Evolutionary conservation across 495 filamentous ascomycete genomes (phyloP), one percentile per base, ranked within the genome.

Genomic region (Beverwykella pulmonaria): DNA sequence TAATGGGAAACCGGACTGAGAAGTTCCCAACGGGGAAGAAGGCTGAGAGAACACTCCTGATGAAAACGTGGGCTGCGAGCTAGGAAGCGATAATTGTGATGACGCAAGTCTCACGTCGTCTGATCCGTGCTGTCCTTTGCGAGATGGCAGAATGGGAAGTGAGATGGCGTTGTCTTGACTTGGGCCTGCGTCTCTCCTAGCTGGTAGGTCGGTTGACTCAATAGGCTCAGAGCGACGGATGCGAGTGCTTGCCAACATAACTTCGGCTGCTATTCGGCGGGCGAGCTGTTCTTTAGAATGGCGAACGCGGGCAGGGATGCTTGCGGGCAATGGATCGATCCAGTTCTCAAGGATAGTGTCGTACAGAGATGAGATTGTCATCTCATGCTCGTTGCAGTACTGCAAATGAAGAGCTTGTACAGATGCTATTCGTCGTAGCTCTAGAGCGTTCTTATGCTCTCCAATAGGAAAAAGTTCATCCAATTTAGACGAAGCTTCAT

Each of bases 181-280:
- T 25, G 39, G 20, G 8, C 34, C 15, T 17, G 32, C 2, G 20
- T 53, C 48, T 23, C 23, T 12, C 8, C 6, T 12, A 26, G 67
- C 59, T 4, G 29, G 23, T n/a, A 20, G 27, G 2, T 27, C 17
- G 17, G 36, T 14, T 1, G 61, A 27, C 9, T 54, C 15, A 3
- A 30, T 32, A 4, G n/a, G 25, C 1, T 49, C 39, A 32, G 25
- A 1, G 22, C 17, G 48, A 6, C 64, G 52, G 26, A 66, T 27
- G 19, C 61, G 68, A 32, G 25, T 19, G 30, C 59, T 65, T 17
- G 72, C 66, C 22, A 75, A 53, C 8, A 65, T 50, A n/a, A 67
- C 23, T 26, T 75, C 71, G 8, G 71, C 63, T 47, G 73, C 68
- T 1, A 75, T 62, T 17, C 59, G 59, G 19, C 66, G 69, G n/a